Conservation (phyloP, 179 eudicot species). For the Beta corolliflora region DNA sequence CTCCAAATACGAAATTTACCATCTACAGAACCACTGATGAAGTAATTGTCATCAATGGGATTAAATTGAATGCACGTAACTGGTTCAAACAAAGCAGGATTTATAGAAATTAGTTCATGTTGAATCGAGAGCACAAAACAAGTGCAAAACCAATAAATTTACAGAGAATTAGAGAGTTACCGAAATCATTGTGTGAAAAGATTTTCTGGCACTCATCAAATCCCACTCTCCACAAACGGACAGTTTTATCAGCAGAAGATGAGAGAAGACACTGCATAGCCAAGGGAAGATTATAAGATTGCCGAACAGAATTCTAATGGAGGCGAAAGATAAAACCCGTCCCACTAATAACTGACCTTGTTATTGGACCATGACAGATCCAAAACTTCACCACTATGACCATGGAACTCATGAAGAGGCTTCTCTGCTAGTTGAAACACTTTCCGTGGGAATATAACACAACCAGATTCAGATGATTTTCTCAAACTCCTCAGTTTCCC, state of each 20-base stretch:
- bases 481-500: slow-evolving; percentile 42
- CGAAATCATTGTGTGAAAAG: slow-evolving; percentile 74
- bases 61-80: slow-evolving; percentile 89
- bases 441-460: slow-evolving; percentile 75
- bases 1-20: slow-evolving; percentile 95
- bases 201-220: slow-evolving; percentile 59
- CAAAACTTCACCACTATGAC: slow-evolving; percentile 82
- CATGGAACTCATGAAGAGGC: slow-evolving; percentile 82
- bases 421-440: slow-evolving; percentile 59
- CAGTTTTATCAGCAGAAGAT: slow-evolving; percentile 93
- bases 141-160: neutral
- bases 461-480: slow-evolving; percentile 65
- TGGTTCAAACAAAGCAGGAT: slow-evolving; percentile 39
- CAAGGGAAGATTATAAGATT: neutral
- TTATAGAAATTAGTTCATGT: slow-evolving; percentile 11
- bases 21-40: slow-evolving; percentile 89
- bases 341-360: slow-evolving; percentile 52
- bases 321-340: neutral
- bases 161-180: slow-evolving; percentile 33
- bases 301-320: neutral
- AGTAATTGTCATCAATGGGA: slow-evolving; percentile 72
- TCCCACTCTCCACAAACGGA: slow-evolving; percentile 85
- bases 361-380: slow-evolving; percentile 87
- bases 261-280: slow-evolving; percentile 69
- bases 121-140: slow-evolving; percentile 11